phyloP scores from a whole-genome alignment of 2,329 filamentous ascomycete species.

The Cordyceps fumosorosea region DNA sequence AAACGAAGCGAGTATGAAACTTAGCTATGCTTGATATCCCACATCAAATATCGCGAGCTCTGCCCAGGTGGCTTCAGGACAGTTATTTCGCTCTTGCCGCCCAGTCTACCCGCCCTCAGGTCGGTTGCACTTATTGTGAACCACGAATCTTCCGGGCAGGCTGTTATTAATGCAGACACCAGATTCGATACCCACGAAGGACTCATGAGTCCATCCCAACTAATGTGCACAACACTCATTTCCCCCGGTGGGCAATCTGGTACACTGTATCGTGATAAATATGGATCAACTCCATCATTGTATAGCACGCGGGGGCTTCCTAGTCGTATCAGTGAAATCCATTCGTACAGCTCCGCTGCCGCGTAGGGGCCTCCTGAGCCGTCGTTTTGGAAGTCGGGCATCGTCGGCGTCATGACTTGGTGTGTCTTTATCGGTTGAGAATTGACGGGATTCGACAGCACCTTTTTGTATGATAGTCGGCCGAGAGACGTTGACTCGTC shows the following conservation, averaged over 20 bases:
- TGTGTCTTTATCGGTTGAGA: slow-evolving; percentile 6
- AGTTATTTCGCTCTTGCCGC: slow-evolving; percentile 43
- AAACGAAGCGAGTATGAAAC: slow-evolving; percentile 48
- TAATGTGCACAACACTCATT: slow-evolving; percentile 41
- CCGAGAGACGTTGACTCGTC: not conserved
- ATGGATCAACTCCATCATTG: slow-evolving; percentile 57
- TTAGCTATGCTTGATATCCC: slow-evolving; percentile 46
- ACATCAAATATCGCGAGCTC: slow-evolving; percentile 50
- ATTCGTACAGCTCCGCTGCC: slow-evolving; percentile 63
- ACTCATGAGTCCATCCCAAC: slow-evolving; percentile 54
- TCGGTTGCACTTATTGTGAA: slow-evolving; percentile 48
- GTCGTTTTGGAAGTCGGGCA: slow-evolving; percentile 30
- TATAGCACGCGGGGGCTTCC: slow-evolving; percentile 55
- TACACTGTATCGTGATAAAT: slow-evolving; percentile 60
- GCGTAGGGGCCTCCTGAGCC: slow-evolving; percentile 53
- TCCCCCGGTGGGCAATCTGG: slow-evolving; percentile 35
- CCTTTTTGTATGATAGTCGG: not conserved
- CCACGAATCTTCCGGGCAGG: slow-evolving; percentile 43
- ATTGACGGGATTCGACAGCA: not conserved
- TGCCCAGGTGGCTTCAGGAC: slow-evolving; percentile 45
- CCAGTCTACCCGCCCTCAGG: slow-evolving; percentile 40
- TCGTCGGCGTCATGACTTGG: slow-evolving; percentile 20
- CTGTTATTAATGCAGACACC: slow-evolving; percentile 39
- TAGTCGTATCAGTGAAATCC: slow-evolving; percentile 62
- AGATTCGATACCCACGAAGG: slow-evolving; percentile 44